These are phyloP conservation scores for Panaeolus papilionaceus DNA, from an alignment of 768 basidiomycete species.

Conservation along the genomic window DNA sequence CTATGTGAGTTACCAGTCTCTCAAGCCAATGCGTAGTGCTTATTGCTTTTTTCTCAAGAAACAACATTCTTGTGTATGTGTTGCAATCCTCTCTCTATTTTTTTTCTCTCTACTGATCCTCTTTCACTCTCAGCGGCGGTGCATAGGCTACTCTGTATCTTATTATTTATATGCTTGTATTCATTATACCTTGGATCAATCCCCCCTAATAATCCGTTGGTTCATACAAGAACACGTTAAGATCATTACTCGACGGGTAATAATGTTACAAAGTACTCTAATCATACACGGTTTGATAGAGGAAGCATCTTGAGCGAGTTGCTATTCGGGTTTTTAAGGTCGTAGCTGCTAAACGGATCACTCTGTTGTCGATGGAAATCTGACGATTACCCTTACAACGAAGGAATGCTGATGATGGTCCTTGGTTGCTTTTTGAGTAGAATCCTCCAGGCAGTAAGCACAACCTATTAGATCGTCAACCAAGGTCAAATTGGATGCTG, in stretches of 20 bases:
- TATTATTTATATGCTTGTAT: slow-evolving; percentile 11
- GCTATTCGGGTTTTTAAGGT: not conserved
- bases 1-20: slow-evolving; percentile 72
- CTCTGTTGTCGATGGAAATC: not conserved
- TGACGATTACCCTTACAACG: not conserved
- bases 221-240: not conserved
- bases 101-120: not conserved
- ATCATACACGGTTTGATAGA: not conserved
- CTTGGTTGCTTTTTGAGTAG: not conserved
- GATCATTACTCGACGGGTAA: not conserved
- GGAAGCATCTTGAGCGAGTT: not conserved
- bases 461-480: not conserved
- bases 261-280: slow-evolving; percentile 5
- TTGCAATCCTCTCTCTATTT: not conserved
- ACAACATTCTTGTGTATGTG: slow-evolving; percentile 97
- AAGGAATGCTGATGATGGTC: not conserved
- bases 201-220: not conserved
- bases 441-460: slow-evolving; percentile 2
- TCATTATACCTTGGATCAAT: slow-evolving; percentile 4
- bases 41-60: slow-evolving; percentile 55
- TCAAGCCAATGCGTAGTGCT: not conserved
- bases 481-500: not conserved
- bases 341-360: not conserved
- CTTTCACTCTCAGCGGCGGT: slow-evolving; percentile 18
- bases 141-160: slow-evolving; percentile 17